Base-by-base conservation (phyloP, 2,329 filamentous ascomycete species). In the Torrubiella hemipterigena region DNA sequence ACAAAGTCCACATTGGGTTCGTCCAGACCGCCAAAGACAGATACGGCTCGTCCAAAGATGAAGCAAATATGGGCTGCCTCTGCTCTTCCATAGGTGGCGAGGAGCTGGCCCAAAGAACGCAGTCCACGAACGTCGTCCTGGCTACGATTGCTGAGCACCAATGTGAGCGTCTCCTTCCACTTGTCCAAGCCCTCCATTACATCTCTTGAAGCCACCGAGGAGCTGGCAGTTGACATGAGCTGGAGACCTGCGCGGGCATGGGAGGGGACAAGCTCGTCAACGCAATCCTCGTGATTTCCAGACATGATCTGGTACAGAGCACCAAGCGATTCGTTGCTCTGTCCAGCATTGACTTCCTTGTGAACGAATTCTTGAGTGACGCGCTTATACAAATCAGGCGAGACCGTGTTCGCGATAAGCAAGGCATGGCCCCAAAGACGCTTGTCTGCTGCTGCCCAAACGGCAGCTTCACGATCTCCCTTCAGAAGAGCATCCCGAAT, bases 351-450 rank as follows among this genome's bases (percentile, higher is more conserved):
- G 33, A 98, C 84, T 52, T 98, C 91, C 47, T 93, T 87, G 42
- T 86, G 80, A 13, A 98, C 81, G 47, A 98, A 98, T 47, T 98
- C 91, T 47, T 93, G 86, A 1, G 86, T 76, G 17, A 98, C 87
- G 50, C 93, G 83, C 52, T 86, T 93, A 71, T 93, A 96, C 3
- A 93, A 65, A 15, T 84, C 81, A 29, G 82, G 65, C 2, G 84
- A 91, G 57, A 93, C 53, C 0, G 75, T 77, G 38, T 75, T 71
- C 2, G 91, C 81, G 21, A 98, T 79, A 14, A 98, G 66, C 69
- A 98, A 81, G 4, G 91, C 93, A 53, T 98, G 93, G 3, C 85
- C 91, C 93, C 93, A 98, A 3, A 98, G 63, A 29, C 87, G 76
- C 52, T 87, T 86, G 52, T 98, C 91, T 19, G 86, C 89, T 5